These are phyloP conservation scores for Vickermania ingenoplastis DNA, from an alignment of 208 protist species.

Conservation along the genomic window DNA sequence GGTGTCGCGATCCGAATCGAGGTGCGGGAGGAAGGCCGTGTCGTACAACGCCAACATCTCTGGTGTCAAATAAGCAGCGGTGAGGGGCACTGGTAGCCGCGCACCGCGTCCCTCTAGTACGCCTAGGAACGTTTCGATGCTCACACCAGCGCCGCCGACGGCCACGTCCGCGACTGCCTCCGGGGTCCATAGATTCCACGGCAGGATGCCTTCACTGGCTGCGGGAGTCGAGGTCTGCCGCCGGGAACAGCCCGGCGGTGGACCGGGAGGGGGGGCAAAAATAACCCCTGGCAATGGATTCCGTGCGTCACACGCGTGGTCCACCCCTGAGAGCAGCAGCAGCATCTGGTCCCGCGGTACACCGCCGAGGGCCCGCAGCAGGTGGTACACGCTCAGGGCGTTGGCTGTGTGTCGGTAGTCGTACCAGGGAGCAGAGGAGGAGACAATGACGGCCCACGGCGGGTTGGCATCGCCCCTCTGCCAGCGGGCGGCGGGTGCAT, in stretches of 20 bases:
- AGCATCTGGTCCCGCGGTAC: slow-evolving; percentile 91
- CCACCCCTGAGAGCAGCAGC: slow-evolving; percentile 96
- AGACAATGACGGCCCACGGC: slow-evolving; percentile 94
- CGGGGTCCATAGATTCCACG: neutral
- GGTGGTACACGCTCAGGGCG: slow-evolving; percentile 93
- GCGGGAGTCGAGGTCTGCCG: neutral
- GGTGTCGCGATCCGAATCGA: slow-evolving; percentile 89
- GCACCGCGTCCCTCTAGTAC: neutral
- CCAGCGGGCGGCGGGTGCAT: slow-evolving; percentile 1
- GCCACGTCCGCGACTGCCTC: neutral
- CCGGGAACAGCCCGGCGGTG: neutral
- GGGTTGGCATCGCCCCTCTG: neutral
- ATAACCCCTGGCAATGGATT: slow-evolving; percentile 86
- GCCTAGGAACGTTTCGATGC: neutral
- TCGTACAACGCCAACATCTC: too few relatives aligned
- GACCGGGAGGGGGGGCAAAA: slow-evolving; percentile 25
- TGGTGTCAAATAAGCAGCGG: too few relatives aligned
- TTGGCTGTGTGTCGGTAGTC: slow-evolving; percentile 98
- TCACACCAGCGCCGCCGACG: neutral
- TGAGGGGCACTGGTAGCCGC: neutral
- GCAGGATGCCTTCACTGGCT: too few relatives aligned
- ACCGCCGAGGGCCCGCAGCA: slow-evolving; percentile 92
- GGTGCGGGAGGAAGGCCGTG: slow-evolving; percentile 12
- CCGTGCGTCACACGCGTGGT: slow-evolving; percentile 96
- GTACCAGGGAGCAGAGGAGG: slow-evolving; percentile 95